Evolutionary conservation across 768 basidiomycete species (phyloP).

Genomic region (Amanita phalloides): DNA sequence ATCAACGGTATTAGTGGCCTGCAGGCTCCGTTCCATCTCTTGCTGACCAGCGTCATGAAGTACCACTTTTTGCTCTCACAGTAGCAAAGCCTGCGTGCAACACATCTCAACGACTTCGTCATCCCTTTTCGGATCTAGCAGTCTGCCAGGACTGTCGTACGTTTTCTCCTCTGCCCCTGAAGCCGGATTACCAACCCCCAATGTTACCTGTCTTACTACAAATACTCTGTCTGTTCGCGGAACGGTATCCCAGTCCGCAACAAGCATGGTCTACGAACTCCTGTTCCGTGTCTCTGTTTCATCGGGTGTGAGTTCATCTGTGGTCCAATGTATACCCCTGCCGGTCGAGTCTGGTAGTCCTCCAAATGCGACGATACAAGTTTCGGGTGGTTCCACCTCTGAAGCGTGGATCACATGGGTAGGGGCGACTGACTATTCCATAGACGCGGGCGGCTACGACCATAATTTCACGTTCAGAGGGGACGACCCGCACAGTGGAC

Average conservation of each 20-base stretch:
- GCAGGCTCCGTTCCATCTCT: not conserved
- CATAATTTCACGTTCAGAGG: slow-evolving; percentile 55
- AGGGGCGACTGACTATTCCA: slow-evolving; percentile 62
- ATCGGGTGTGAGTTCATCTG: slow-evolving; percentile 9
- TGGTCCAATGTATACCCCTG: slow-evolving; percentile 20
- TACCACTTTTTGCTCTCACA: slow-evolving; percentile 57
- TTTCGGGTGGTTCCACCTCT: slow-evolving; percentile 27
- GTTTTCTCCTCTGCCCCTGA: slow-evolving; percentile 37
- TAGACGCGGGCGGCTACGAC: slow-evolving; percentile 45
- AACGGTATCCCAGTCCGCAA: slow-evolving; percentile 22
- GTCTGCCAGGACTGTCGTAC: slow-evolving; percentile 32
- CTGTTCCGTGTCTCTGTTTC: slow-evolving; percentile 33
- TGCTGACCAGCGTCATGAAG: slow-evolving; percentile 14
- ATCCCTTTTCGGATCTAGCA: slow-evolving; percentile 3
- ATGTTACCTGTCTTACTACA: slow-evolving; percentile 48
- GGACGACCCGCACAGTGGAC: slow-evolving; percentile 41
- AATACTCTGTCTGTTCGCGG: slow-evolving; percentile 47
- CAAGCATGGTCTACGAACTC: slow-evolving; percentile 68
- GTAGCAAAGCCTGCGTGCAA: slow-evolving; percentile 49
- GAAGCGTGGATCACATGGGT: slow-evolving; percentile 65
- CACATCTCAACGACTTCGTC: slow-evolving; percentile 27
- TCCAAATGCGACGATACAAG: slow-evolving; percentile 34
- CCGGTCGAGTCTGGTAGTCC: slow-evolving; percentile 19
- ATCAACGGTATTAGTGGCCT: slow-evolving; percentile 32
- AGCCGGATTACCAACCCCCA: slow-evolving; percentile 40